Evolutionary conservation across 2,329 filamentous ascomycete genomes (phyloP).

Genomic region (Fusarium azukiicola): DNA sequence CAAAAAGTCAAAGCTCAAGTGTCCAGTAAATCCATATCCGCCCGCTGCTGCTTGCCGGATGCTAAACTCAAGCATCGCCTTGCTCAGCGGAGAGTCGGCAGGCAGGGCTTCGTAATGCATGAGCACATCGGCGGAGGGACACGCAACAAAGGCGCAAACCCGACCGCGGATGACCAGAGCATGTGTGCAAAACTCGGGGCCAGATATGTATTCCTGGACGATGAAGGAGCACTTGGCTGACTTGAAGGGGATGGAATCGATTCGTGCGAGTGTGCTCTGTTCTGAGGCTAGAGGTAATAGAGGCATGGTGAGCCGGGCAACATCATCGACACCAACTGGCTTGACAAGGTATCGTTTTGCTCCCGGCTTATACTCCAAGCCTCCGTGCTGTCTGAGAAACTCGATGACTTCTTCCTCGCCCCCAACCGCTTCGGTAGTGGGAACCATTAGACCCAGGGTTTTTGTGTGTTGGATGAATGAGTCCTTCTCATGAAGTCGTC

Average conservation of each 20-base stretch:
- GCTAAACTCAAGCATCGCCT: slow-evolving; percentile 84
- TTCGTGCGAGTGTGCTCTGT: slow-evolving; percentile 76
- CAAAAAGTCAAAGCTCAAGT: slow-evolving; percentile 87
- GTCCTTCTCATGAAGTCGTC: slow-evolving; percentile 82
- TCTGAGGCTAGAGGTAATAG: slow-evolving; percentile 78
- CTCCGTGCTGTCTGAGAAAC: slow-evolving; percentile 67
- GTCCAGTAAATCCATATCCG: slow-evolving; percentile 80
- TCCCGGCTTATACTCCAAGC: slow-evolving; percentile 49
- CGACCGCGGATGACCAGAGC: slow-evolving; percentile 82
- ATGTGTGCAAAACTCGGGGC: slow-evolving; percentile 86
- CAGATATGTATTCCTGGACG: slow-evolving; percentile 83
- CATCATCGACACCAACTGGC: slow-evolving; percentile 81
- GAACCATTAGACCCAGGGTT: slow-evolving; percentile 74
- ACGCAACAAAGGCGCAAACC: slow-evolving; percentile 84
- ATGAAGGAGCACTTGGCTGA: slow-evolving; percentile 64
- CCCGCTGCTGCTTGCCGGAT: slow-evolving; percentile 73
- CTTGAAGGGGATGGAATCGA: slow-evolving; percentile 68
- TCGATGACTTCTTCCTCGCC: slow-evolving; percentile 74
- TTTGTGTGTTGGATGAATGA: slow-evolving; percentile 80
- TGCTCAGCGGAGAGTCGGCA: slow-evolving; percentile 72
- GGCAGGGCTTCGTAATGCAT: slow-evolving; percentile 84
- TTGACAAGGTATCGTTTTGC: slow-evolving; percentile 82
- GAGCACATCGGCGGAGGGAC: slow-evolving; percentile 79
- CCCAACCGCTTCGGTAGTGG: slow-evolving; percentile 75
- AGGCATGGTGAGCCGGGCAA: slow-evolving; percentile 80